Evolutionary conservation across 768 basidiomycete species (phyloP), one percentile per base, ranked within the genome.

Genomic region (Aureoboletus auriporus): DNA sequence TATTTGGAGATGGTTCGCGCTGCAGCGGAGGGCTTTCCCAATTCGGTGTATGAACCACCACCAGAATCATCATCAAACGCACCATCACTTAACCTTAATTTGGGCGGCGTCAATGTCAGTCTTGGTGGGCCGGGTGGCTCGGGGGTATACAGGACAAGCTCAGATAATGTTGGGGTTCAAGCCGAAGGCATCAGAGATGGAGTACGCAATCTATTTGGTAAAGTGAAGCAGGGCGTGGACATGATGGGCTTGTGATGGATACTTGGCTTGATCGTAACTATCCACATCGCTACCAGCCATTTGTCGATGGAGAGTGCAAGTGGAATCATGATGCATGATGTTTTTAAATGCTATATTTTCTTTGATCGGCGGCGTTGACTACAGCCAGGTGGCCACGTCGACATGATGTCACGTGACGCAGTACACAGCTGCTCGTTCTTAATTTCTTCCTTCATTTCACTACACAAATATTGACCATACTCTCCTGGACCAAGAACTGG

Each of bases 171-270:
- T 12, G 79, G 81, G 20, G 75, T 91, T 20, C 88, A 91, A 61
- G 82, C 90, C 10, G 93, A 94, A 54, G 93, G 92, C 1, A 81
- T 96, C 54, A 76, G 86, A 54, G 93, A 95, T 60, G 93, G 93
- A 4, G 83, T 96, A 38, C 80, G 83, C 69, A 91, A 82, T 64
- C 72, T 98, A 52, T 73, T 96, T 59, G 93, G 86, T 16, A 93
- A 89, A 67, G 87, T 97, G 26, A 88, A 85, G 70, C 88, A 90
- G 59, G 87, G 87, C 0, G 92, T 89, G 42, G 87, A 89, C 54
- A 69, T 69, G 51, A 77, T 77, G 16, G 75, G 68, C n/a, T 55
- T 69, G 34, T 67, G 46, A 55, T 50, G 52, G 40, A 26, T 36
- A 23, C 8, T 27, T 31, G 33, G 28, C 16, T 29, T 29, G 37